Percentiles rank a stretch among this genome's conserved stretches.
phyloP scores from a whole-genome alignment of 2,329 filamentous ascomycete species.

The Claviceps lovelessii region DNA sequence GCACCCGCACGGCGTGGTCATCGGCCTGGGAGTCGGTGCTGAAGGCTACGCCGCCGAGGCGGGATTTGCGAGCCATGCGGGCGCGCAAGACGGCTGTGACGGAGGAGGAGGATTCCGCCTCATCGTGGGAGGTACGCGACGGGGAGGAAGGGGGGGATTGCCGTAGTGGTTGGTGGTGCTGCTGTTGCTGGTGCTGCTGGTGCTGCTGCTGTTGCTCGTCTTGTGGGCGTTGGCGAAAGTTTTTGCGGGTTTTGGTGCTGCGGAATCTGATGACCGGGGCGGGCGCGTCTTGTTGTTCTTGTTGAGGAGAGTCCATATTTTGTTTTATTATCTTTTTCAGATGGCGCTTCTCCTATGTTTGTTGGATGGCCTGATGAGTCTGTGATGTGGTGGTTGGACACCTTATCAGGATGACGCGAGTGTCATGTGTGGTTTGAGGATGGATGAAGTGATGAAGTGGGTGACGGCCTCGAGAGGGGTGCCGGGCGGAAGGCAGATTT shows the following conservation, averaged over 20 bases:
- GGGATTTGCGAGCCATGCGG: slow-evolving; percentile 36
- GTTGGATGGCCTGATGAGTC: not conserved
- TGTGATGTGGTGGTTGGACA: not conserved
- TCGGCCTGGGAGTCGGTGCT: slow-evolving; percentile 18
- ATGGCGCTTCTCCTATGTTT: no score
- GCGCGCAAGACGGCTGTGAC: slow-evolving; percentile 37
- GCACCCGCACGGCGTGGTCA: slow-evolving; percentile 15
- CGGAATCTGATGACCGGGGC: slow-evolving; percentile 33
- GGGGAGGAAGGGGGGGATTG: not conserved
- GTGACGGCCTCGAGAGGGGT: not conserved
- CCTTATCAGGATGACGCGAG: not conserved
- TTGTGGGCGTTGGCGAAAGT: slow-evolving; percentile 37
- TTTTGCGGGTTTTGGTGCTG: slow-evolving; percentile 44
- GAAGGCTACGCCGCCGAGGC: slow-evolving; percentile 44
- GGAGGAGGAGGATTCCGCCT: slow-evolving; percentile 19
- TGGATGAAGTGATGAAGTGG: not conserved
- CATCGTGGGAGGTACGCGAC: not conserved
- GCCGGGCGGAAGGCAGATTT: not conserved
- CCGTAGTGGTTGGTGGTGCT: not conserved
- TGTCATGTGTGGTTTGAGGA: not conserved
- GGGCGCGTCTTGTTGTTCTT: slow-evolving; percentile 13
- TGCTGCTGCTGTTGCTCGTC: slow-evolving; percentile 6
- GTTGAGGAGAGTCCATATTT: slow-evolving; percentile 11
- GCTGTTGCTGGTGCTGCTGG: not conserved
- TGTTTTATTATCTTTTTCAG: not conserved